A percentile compares a stretch with the other conserved stretches of the same genome.
phyloP scores from a whole-genome alignment of 2,329 filamentous ascomycete genomes.

The Pseudocercospora macadamiae region DNA sequence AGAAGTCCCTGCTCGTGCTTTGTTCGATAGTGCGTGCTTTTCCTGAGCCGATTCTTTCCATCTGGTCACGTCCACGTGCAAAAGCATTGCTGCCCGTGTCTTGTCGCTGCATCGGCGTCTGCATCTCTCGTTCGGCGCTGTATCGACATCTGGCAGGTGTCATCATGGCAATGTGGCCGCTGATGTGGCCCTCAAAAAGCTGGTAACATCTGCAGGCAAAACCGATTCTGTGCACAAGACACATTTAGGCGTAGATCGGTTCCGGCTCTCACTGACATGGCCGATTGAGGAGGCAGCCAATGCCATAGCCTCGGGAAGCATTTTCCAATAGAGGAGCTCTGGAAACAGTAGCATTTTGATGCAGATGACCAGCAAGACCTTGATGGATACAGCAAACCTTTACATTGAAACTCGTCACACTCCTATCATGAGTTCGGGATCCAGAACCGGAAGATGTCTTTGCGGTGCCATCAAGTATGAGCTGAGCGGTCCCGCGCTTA shows the following conservation, averaged over 20 bases:
- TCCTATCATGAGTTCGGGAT: not conserved
- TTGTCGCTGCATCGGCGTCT: not conserved
- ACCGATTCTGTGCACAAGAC: not conserved
- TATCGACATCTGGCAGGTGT: not conserved
- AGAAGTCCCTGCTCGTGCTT: not conserved
- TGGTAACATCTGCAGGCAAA: not conserved
- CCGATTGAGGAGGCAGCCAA: constrained; percentile 11
- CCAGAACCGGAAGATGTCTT: constrained; percentile 43
- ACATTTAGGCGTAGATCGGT: not conserved
- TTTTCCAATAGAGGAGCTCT: not conserved
- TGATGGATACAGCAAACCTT: constrained; percentile 3
- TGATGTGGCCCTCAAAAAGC: not conserved
- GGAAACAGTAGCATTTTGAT: not conserved
- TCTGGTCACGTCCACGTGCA: constrained; percentile 1
- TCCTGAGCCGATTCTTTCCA: not conserved
- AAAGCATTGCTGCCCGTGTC: not conserved
- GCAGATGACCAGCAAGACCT: constrained; percentile 3
- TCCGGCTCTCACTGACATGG: not conserved
- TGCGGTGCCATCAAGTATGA: constrained; percentile 50
- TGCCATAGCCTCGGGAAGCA: constrained; percentile 6
- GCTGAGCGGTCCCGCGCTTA: constrained; percentile 45
- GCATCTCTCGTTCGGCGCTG: not conserved
- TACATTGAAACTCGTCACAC: not conserved
- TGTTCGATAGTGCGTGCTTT: no score
- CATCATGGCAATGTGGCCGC: not conserved